These are phyloP conservation scores for Balakata baccata DNA, from an alignment of 345 rosid species.

Conservation along the genomic window DNA sequence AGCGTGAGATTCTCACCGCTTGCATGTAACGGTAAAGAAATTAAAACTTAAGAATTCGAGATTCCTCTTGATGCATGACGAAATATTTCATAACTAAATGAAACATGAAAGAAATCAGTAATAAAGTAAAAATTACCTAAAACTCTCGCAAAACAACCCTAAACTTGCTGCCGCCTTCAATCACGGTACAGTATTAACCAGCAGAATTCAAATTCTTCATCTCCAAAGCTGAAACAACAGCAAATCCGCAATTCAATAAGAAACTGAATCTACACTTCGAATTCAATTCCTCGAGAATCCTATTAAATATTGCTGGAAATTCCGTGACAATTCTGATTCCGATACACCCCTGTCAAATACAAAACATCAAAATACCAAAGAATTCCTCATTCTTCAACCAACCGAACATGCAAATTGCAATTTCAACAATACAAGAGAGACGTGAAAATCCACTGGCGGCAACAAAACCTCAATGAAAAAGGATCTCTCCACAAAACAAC, in stretches of 20 bases:
- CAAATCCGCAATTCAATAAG: background rate
- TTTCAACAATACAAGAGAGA: background rate
- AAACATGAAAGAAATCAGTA: background rate
- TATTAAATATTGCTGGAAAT: background rate
- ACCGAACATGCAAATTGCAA: background rate
- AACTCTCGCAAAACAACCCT: background rate
- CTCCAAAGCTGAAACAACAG: background rate
- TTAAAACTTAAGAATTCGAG: background rate
- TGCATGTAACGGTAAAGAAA: background rate
- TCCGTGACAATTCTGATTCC: background rate
- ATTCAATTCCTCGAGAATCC: background rate
- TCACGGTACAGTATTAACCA: background rate
- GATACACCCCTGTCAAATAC: background rate
- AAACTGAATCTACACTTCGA: background rate
- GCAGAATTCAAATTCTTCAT: background rate
- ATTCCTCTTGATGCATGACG: background rate
- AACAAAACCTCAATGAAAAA: background rate
- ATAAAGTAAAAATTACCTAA: conserved; percentile 7
- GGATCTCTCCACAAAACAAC: background rate
- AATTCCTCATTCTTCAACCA: background rate
- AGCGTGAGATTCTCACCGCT: background rate
- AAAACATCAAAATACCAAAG: background rate
- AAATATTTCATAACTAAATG: background rate
- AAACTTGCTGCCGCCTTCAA: background rate
- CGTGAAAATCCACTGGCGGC: background rate